Percentiles rank a stretch among this genome's conserved stretches.
Evolutionary conservation across 1,139 yeast species (phyloP).

Genomic region (Candida sp.): DNA sequence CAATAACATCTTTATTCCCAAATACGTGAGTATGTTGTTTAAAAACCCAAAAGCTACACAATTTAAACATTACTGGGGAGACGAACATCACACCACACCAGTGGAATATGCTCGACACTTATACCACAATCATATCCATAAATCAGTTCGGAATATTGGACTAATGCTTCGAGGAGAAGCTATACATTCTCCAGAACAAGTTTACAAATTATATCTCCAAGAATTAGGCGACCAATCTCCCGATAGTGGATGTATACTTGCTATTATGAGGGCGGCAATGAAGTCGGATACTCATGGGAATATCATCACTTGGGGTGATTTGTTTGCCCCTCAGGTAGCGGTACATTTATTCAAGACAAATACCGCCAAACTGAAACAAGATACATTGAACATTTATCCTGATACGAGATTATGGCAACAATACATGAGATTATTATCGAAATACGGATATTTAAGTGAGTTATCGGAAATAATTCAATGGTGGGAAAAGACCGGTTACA

Average conservation of each 20-base stretch:
- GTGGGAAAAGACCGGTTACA: slow-evolving; percentile 56
- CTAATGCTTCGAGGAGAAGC: slow-evolving; percentile 47
- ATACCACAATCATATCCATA: slow-evolving; percentile 14
- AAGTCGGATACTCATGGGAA: slow-evolving; percentile 12
- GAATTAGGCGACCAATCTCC: slow-evolving; percentile 23
- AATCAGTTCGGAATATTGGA: slow-evolving; percentile 28
- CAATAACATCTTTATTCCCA: slow-evolving; percentile 16
- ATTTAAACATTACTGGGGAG: not conserved
- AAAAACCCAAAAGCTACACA: slow-evolving; percentile 4
- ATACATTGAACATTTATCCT: slow-evolving; percentile 33
- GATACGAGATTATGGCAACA: slow-evolving; percentile 44
- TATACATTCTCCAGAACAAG: slow-evolving; percentile 26
- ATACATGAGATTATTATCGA: slow-evolving; percentile 50
- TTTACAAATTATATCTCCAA: slow-evolving; percentile 30
- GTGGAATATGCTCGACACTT: slow-evolving; percentile 22
- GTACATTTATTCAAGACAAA: slow-evolving; percentile 50
- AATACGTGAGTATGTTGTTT: slow-evolving; percentile 25
- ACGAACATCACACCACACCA: slow-evolving; percentile 8
- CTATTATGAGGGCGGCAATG: slow-evolving; percentile 39
- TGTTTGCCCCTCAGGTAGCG: slow-evolving; percentile 60
- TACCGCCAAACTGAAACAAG: slow-evolving; percentile 23
- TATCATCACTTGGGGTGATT: slow-evolving; percentile 40
- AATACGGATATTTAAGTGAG: slow-evolving; percentile 47
- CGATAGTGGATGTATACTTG: slow-evolving; percentile 36
- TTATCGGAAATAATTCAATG: slow-evolving; percentile 49